Evolutionary conservation across 208 protist genomes (phyloP).

Genomic region (Crithidia fasciculata): DNA sequence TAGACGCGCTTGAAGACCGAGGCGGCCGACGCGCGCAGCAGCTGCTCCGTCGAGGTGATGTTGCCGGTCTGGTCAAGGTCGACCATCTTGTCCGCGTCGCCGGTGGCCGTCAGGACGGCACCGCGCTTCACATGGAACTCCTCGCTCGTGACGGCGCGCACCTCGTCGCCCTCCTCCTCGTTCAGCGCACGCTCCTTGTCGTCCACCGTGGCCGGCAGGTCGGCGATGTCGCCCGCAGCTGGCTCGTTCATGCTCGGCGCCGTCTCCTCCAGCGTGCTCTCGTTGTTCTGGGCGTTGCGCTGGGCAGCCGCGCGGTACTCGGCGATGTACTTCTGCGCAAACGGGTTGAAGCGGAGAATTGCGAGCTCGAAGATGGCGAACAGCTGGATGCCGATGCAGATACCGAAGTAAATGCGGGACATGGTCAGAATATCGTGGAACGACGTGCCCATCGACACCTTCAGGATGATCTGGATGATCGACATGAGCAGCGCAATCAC

Average conservation of each 20-base stretch:
- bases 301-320: constrained; percentile 57
- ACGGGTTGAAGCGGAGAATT: constrained; percentile 60
- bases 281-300: not conserved
- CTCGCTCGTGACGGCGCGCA: constrained; percentile 29
- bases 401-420: constrained; percentile 81
- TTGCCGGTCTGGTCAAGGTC: constrained; percentile 55
- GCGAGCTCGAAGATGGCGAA: constrained; percentile 48
- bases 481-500: constrained; percentile 68
- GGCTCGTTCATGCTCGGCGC: constrained; percentile 14
- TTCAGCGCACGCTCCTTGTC: constrained; percentile 34
- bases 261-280: not conserved
- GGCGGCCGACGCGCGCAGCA: constrained; percentile 48
- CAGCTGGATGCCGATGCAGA: constrained; percentile 63
- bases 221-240: constrained; percentile 16
- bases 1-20: constrained; percentile 62
- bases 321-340: constrained; percentile 73
- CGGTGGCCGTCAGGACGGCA: constrained; percentile 41
- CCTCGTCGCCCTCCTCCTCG: constrained; percentile 35
- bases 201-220: constrained; percentile 19
- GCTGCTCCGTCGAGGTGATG: constrained; percentile 66
- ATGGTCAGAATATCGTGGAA: constrained; percentile 58
- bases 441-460: constrained; percentile 60
- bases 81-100: constrained; percentile 67
- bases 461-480: constrained; percentile 75
- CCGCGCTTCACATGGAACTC: constrained; percentile 19